These are phyloP conservation scores for Perkinsus chesapeaki DNA, from an alignment of 169 alveolate species.

Conservation along the genomic window DNA sequence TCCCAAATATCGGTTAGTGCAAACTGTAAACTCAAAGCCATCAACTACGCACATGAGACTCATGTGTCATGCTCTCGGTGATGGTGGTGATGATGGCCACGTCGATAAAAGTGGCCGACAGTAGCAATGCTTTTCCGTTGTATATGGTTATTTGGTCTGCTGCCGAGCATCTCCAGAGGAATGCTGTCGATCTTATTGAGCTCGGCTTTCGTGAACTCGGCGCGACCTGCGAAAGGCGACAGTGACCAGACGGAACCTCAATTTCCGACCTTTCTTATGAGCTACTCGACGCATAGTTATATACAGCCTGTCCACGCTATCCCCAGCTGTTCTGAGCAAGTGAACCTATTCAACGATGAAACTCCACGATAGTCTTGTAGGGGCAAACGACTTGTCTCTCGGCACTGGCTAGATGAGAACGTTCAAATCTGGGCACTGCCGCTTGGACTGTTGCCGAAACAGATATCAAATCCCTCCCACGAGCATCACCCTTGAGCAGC, in stretches of 20 bases:
- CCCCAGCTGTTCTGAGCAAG: neutral
- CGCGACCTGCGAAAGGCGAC: neutral
- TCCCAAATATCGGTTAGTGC: no score
- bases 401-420: neutral
- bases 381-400: neutral
- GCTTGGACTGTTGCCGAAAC: neutral
- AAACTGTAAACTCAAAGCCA: neutral
- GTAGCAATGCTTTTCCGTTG: neutral
- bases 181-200: neutral
- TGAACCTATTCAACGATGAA: neutral
- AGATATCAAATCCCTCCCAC: neutral
- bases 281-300: neutral
- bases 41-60: neutral
- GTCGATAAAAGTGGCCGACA: neutral
- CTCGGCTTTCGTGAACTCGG: neutral
- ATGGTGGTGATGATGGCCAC: neutral
- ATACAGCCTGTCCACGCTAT: neutral
- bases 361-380: neutral
- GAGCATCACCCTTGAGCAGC: neutral
- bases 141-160: neutral
- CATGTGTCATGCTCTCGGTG: neutral
- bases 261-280: neutral
- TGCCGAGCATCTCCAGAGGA: neutral
- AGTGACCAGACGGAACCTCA: no score
- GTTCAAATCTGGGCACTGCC: neutral